A percentile compares a stretch with the other conserved stretches of the same genome.
phyloP scores from a whole-genome alignment of 257 asterid genomes.

The Verbena officinalis region DNA sequence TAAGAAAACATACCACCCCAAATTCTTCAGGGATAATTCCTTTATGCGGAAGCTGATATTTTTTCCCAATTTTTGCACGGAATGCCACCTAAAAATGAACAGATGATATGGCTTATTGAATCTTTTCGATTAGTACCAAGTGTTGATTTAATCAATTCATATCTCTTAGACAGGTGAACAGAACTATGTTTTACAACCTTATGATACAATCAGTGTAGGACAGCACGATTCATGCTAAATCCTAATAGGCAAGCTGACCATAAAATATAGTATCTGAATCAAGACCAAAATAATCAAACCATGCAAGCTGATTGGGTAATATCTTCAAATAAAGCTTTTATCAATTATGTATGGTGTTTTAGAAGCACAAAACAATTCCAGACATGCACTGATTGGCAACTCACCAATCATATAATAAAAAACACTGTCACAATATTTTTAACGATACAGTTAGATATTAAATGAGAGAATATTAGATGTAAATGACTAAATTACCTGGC shows the following conservation, averaged over 20 bases:
- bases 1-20: conserved; percentile 81
- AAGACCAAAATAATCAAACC: background rate
- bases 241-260: conserved; percentile 5
- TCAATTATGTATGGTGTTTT: background rate
- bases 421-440: background rate
- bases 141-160: background rate
- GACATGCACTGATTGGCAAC: conserved; percentile 1
- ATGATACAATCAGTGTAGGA: conserved; percentile 13
- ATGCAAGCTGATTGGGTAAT: background rate
- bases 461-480: background rate
- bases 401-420: background rate
- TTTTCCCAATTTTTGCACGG: conserved; percentile 93
- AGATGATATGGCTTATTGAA: conserved; percentile 1
- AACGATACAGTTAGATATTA: background rate
- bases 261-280: background rate
- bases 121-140: background rate
- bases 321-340: background rate
- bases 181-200: background rate
- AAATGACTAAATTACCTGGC: conserved; percentile 63
- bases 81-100: conserved; percentile 71
- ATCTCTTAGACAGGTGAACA: conserved; percentile 2
- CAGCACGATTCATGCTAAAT: conserved; percentile 20
- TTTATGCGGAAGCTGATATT: conserved; percentile 91
- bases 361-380: conserved; percentile 1
- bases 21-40: conserved; percentile 96